Evolutionary conservation across 805 yeast genomes (phyloP).

Genomic region (Pichia insulana): DNA sequence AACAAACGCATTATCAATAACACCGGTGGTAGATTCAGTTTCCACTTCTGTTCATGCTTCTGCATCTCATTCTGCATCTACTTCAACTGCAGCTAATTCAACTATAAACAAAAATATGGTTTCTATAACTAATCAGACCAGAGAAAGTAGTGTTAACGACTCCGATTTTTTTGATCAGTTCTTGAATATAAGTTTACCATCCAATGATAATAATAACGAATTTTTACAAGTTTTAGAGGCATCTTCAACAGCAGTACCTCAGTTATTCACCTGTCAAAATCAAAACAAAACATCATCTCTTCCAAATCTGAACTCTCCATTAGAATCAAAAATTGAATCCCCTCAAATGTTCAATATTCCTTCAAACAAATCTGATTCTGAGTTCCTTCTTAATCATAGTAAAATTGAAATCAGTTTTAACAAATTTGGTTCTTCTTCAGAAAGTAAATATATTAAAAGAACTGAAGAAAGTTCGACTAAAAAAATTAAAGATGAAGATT

Average conservation of each 20-base stretch:
- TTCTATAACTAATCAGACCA: not conserved
- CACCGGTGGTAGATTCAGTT: too few species aligned
- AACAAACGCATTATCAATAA: too few species aligned
- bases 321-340: not conserved
- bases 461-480: too few species aligned
- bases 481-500: slow-evolving; percentile 6
- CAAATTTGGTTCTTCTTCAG: not conserved
- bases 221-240: too few species aligned
- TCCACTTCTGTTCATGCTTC: too few species aligned
- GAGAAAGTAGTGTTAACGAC: slow-evolving; percentile 3
- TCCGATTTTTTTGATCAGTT: slow-evolving; percentile 10
- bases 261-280: not conserved
- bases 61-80: too few species aligned
- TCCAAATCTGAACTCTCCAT: not conserved
- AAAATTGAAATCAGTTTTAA: not conserved
- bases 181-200: slow-evolving; percentile 1
- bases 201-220: too few species aligned
- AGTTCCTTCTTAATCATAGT: not conserved
- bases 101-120: too few species aligned
- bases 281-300: not conserved
- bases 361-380: slow-evolving; percentile 1
- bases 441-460: not conserved
- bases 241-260: too few species aligned
- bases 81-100: too few species aligned
- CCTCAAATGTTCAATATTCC: not conserved